phyloP scores from a whole-genome alignment of 805 yeast species.

The Saccharomyces eubayanus region DNA sequence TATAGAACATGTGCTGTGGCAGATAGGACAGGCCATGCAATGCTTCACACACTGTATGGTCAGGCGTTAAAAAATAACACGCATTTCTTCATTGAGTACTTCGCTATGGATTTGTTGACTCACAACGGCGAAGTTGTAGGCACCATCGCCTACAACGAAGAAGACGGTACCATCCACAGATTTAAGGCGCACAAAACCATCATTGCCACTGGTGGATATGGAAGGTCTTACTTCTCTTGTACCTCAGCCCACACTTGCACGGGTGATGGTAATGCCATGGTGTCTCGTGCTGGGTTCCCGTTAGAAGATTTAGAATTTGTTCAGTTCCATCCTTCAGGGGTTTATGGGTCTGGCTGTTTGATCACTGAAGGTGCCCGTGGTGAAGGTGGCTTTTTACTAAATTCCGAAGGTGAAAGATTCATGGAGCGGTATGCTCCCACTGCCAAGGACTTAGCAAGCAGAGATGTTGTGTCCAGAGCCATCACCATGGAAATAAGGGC shows the following conservation, averaged over 20 bases:
- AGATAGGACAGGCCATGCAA: slow-evolving; percentile 97
- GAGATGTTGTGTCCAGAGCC: slow-evolving; percentile 97
- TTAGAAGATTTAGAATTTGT: slow-evolving; percentile 95
- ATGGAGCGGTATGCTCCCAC: slow-evolving; percentile 99
- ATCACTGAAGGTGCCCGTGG: slow-evolving; percentile 99
- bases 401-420: slow-evolving; percentile 97
- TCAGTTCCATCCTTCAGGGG: slow-evolving; percentile 99
- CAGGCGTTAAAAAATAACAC: slow-evolving; percentile 95
- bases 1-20: slow-evolving; percentile 99
- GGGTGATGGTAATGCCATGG: slow-evolving; percentile 99
- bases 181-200: slow-evolving; percentile 95
- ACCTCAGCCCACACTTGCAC: slow-evolving; percentile 99
- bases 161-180: slow-evolving; percentile 96
- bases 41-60: slow-evolving; percentile 91
- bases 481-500: slow-evolving; percentile 97
- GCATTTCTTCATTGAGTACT: slow-evolving; percentile 94
- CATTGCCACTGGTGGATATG: slow-evolving; percentile 98
- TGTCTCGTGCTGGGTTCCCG: slow-evolving; percentile 95
- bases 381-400: slow-evolving; percentile 96
- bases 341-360: slow-evolving; percentile 97
- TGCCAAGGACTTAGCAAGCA: slow-evolving; percentile 95
- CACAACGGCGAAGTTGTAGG: slow-evolving; percentile 95
- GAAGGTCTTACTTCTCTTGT: slow-evolving; percentile 97
- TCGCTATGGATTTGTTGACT: slow-evolving; percentile 89
- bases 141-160: slow-evolving; percentile 95